Evolutionary conservation across 495 filamentous ascomycete genomes (phyloP), one percentile per base, ranked within the genome.

Genomic region (Geopyxis carbonaria): DNA sequence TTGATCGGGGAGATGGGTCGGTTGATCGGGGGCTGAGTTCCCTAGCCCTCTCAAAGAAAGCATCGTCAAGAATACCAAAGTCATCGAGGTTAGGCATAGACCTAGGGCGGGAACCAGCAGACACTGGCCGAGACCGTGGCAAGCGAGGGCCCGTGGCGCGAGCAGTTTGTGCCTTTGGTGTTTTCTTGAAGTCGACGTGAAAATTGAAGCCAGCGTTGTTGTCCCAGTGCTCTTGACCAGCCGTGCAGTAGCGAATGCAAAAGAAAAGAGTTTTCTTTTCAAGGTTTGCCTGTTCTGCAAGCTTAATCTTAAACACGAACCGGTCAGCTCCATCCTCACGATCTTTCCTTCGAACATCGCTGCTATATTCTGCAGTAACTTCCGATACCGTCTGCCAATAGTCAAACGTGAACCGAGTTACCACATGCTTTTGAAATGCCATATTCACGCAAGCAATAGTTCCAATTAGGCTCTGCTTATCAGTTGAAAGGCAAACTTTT

Each of bases 301-400:
- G 60, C 64, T 87, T 91, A 65, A 97, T 84, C 55, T 70, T 83
- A 59, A 97, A 97, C 42, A 76, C 74, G 60, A 97, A 97, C 16
- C 81, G 71, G 55, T 97, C 89, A 50, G 73, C 78, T 22, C 77
- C 75, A 50, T 78, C 70, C 10, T 74, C 62, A 5, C 55, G 58
- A 31, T 80, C 75, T 40, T 70, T 70, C 27, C 70, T 76, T 8
- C 73, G 69, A 22, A 85, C 68, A 60, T 91, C 80, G 40, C 78
- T 69, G 57, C 75, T 78, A 60, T 71, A 97, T 51, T 93, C 85
- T 6, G 84, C 91, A 28, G 69, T 66, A 2, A 97, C 78, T 56
- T 97, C 89, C 1, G 89, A 97, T 2, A 85, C 86, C 0, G 89
- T 97, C 63, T 87, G 91, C 89, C 89, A 97, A 56, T 86, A 85